Evolutionary conservation across 2,329 filamentous ascomycete genomes (phyloP).

Genomic region (Bipolaris victoriae): DNA sequence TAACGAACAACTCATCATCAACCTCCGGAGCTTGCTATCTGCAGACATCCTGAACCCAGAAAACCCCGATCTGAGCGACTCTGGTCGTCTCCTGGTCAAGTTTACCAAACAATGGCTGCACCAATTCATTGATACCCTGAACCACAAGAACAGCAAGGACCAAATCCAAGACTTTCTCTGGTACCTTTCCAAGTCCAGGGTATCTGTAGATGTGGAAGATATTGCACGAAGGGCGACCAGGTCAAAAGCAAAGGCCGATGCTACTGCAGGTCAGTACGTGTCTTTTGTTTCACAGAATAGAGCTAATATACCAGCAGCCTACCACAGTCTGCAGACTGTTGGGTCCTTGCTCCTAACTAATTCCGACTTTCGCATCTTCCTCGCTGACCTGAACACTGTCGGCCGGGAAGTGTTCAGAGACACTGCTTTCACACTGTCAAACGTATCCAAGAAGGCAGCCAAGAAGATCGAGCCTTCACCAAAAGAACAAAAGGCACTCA

Average conservation of each 20-base stretch:
- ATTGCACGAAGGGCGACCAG: constrained; percentile 66
- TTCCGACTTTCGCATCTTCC: constrained; percentile 84
- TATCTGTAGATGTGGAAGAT: constrained; percentile 71
- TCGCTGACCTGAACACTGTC: constrained; percentile 79
- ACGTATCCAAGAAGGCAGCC: constrained; percentile 75
- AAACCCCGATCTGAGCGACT: constrained; percentile 75
- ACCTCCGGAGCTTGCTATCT: constrained; percentile 78
- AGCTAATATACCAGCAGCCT: constrained; percentile 60
- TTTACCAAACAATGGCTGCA: constrained; percentile 75
- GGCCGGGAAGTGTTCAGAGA: constrained; percentile 86
- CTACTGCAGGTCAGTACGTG: constrained; percentile 66
- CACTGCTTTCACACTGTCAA: constrained; percentile 78
- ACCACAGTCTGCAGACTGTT: constrained; percentile 81
- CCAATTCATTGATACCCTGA: constrained; percentile 80
- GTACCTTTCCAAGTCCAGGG: constrained; percentile 76
- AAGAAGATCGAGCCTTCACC: constrained; percentile 73
- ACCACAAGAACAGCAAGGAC: constrained; percentile 81
- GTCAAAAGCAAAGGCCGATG: constrained; percentile 72
- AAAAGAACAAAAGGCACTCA: constrained; percentile 63
- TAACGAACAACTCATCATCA: constrained; percentile 80
- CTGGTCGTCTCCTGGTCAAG: constrained; percentile 74
- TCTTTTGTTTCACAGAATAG: neutral
- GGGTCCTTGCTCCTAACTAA: constrained; percentile 87
- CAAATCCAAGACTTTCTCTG: constrained; percentile 92
- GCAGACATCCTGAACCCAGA: constrained; percentile 80